These are phyloP conservation scores for Linderina pennispora DNA, from an alignment of 192 early-diverging fungal species.

Conservation along the genomic window DNA sequence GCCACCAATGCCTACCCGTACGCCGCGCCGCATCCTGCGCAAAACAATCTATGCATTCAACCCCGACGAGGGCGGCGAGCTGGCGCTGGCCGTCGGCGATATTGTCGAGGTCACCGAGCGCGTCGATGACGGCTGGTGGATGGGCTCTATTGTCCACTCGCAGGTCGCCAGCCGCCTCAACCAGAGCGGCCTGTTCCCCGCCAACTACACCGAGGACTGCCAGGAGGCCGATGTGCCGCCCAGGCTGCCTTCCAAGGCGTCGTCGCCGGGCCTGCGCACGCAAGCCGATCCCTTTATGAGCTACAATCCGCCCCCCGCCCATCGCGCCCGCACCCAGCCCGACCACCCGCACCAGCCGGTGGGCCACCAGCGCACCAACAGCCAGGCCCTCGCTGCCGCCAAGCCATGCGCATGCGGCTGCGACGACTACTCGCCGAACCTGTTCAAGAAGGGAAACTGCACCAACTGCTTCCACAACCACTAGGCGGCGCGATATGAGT, in stretches of 20 bases:
- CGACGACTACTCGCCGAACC: conserved; percentile 65
- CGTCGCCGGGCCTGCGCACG: conserved; percentile 12
- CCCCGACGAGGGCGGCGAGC: conserved; percentile 71
- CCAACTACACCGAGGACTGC: conserved; percentile 79
- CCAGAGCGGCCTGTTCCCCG: conserved; percentile 83
- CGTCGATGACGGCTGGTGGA: conserved; percentile 95
- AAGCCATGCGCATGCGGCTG: conserved; percentile 65
- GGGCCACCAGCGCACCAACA: conserved; percentile 10
- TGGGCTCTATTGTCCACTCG: conserved; percentile 70
- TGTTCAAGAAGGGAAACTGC: conserved; percentile 69
- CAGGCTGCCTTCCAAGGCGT: conserved; percentile 10
- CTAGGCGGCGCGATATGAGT: conserved; percentile 1
- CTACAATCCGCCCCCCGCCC: conserved; percentile 28
- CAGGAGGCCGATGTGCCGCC: conserved; percentile 26
- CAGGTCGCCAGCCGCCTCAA: conserved; percentile 7
- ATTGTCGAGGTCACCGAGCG: conserved; percentile 79
- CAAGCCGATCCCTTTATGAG: conserved; percentile 15
- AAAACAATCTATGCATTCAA: conserved; percentile 76
- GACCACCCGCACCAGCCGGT: conserved; percentile 12
- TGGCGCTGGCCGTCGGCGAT: conserved; percentile 78
- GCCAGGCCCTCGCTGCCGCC: conserved; percentile 27
- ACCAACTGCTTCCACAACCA: conserved; percentile 82
- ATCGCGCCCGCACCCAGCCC: conserved; percentile 25
- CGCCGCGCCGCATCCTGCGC: conserved; percentile 45
- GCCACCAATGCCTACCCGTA: conserved; percentile 40